These are phyloP conservation scores for Sungouiozyma intestinalis DNA, from an alignment of 805 yeast genomes.

Conservation along the genomic window DNA sequence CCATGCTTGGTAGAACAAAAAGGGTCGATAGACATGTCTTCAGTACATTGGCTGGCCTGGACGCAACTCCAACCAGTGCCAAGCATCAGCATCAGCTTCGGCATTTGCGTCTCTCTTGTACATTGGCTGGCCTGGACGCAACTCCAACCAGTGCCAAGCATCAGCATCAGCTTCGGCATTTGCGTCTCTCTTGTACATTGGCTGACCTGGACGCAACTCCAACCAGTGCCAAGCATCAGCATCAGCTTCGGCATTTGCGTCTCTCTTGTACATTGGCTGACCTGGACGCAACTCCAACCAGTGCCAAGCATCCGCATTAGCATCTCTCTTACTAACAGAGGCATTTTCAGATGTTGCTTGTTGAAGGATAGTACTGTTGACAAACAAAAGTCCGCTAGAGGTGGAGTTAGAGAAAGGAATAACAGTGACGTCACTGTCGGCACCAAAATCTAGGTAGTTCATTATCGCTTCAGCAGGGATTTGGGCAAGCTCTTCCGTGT, in stretches of 20 bases:
- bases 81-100: constrained; percentile 19
- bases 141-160: constrained; percentile 21
- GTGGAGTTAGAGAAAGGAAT: constrained; percentile 24
- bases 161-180: constrained; percentile 15
- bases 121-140: constrained; percentile 20
- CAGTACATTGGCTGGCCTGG: constrained; percentile 20
- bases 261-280: constrained; percentile 21
- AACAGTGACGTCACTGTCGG: constrained; percentile 19
- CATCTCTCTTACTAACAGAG: constrained; percentile 6
- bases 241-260: constrained; percentile 22
- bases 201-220: constrained; percentile 18
- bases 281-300: constrained; percentile 16
- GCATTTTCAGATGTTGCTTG: constrained; percentile 12
- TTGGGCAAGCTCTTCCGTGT: constrained; percentile 5
- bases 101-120: constrained; percentile 25
- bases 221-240: constrained; percentile 25
- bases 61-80: constrained; percentile 18
- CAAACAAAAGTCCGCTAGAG: constrained; percentile 21
- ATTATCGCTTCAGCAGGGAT: constrained; percentile 27
- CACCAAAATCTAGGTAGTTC: constrained; percentile 23
- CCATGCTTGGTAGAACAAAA: too few species aligned
- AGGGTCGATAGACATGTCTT: neutral
- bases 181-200: constrained; percentile 21
- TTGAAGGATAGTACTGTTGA: constrained; percentile 25
- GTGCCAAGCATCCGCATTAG: constrained; percentile 18